Evolutionary conservation across 2,329 filamentous ascomycete genomes (phyloP).

Genomic region (Aquanectria penicillioides): DNA sequence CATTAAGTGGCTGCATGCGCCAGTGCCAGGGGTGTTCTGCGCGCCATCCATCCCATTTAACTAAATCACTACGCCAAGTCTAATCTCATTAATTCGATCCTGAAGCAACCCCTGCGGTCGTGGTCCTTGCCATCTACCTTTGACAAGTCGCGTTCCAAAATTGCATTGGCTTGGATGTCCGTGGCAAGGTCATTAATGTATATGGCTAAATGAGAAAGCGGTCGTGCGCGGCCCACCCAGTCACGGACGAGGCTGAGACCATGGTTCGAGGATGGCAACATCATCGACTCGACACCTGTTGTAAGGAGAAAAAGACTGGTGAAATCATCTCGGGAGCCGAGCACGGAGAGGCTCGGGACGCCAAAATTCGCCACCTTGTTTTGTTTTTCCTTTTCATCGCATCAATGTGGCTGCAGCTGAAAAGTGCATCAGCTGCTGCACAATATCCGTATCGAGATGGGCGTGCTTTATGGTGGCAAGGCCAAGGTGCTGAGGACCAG

Average conservation of each 20-base stretch:
- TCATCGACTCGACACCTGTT: conserved; percentile 1
- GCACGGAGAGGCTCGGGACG: background rate
- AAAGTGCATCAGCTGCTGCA: background rate
- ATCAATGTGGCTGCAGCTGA: conserved; percentile 7
- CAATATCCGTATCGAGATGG: background rate
- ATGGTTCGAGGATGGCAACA: conserved; percentile 6
- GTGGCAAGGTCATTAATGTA: conserved; percentile 1
- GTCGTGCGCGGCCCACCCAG: background rate
- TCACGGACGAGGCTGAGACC: conserved; percentile 1
- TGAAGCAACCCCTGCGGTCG: conserved; percentile 26
- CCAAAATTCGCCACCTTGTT: background rate
- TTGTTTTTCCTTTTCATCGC: too few relatives aligned
- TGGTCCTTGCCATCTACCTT: conserved; percentile 28
- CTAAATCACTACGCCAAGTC: conserved; percentile 38
- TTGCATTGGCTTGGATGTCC: conserved; percentile 14
- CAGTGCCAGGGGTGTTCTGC: conserved; percentile 43
- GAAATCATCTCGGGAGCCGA: background rate
- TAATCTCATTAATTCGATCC: conserved; percentile 39
- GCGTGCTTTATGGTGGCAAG: background rate
- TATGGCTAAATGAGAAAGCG: conserved; percentile 1
- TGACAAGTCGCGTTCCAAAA: conserved; percentile 30
- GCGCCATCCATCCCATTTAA: conserved; percentile 42
- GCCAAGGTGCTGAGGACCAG: too few relatives aligned
- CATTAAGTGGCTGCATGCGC: conserved; percentile 46
- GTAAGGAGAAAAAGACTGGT: background rate